Evolutionary conservation across 1,139 yeast species (phyloP).

Genomic region (Yamadazyma sp.): DNA sequence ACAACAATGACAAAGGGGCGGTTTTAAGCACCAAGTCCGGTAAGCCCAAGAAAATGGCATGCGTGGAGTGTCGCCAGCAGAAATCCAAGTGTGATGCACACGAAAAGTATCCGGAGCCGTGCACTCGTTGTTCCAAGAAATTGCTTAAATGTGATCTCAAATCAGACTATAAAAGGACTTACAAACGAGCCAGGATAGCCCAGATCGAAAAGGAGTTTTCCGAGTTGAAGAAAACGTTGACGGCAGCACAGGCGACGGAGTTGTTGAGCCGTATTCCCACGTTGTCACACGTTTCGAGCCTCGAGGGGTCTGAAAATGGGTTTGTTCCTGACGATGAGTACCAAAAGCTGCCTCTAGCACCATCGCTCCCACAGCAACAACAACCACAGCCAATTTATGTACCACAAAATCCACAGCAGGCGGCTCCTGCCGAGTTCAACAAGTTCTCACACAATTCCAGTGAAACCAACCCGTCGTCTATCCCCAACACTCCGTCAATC

Average conservation of each 20-base stretch:
- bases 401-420: too few species aligned
- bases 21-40: slow-evolving; percentile 18
- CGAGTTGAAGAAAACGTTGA: slow-evolving; percentile 61
- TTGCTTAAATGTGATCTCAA: slow-evolving; percentile 69
- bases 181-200: slow-evolving; percentile 81
- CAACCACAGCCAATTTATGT: too few species aligned
- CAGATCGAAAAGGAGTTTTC: slow-evolving; percentile 80
- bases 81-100: slow-evolving; percentile 87
- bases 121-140: slow-evolving; percentile 76
- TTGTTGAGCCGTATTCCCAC: slow-evolving; percentile 36
- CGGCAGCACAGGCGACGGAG: slow-evolving; percentile 51
- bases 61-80: slow-evolving; percentile 95
- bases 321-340: background rate
- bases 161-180: slow-evolving; percentile 82
- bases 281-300: slow-evolving; percentile 3
- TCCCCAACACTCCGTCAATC: slow-evolving; percentile 37
- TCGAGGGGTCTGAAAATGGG: background rate
- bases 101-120: slow-evolving; percentile 75
- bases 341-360: background rate
- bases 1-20: slow-evolving; percentile 4
- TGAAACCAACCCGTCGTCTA: slow-evolving; percentile 20
- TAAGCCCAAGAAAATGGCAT: slow-evolving; percentile 67
- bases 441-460: slow-evolving; percentile 11
- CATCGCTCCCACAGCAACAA: background rate
- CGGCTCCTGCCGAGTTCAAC: too few species aligned